These are phyloP conservation scores for Lepidium africanum DNA, from an alignment of 345 rosid species.

Conservation along the genomic window DNA sequence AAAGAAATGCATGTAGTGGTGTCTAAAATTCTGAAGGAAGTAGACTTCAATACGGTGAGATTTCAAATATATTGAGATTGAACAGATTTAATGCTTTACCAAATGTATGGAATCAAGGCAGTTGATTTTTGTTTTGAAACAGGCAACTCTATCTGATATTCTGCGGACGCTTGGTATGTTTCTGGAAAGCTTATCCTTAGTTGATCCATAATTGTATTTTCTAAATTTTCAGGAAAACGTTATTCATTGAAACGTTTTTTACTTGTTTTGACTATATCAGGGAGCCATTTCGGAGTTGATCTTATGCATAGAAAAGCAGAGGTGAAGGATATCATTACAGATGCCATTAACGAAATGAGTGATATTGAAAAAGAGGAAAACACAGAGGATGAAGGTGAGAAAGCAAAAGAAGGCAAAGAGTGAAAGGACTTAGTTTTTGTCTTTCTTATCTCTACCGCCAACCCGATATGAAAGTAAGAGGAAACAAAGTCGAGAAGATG, in stretches of 20 bases:
- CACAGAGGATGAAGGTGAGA: constrained; percentile 42
- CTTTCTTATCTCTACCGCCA: neutral
- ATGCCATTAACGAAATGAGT: constrained; percentile 80
- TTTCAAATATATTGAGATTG: neutral
- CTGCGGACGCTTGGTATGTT: constrained; percentile 68
- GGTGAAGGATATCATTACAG: constrained; percentile 84
- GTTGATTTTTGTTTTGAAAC: constrained; percentile 24
- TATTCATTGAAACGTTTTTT: neutral
- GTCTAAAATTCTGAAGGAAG: constrained; percentile 76
- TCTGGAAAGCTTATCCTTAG: neutral
- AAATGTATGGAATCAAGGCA: neutral
- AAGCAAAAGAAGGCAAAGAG: constrained; percentile 16
- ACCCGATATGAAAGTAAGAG: neutral
- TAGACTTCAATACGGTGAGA: constrained; percentile 91
- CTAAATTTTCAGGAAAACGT: neutral
- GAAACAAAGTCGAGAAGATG: neutral
- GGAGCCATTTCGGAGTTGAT: constrained; percentile 70
- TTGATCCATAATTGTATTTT: neutral
- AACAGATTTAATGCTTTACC: neutral
- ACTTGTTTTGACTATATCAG: constrained; percentile 29
- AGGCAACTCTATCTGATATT: constrained; percentile 96
- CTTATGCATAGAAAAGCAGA: constrained; percentile 82
- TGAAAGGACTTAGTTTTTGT: constrained; percentile 1
- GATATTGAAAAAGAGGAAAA: constrained; percentile 64
- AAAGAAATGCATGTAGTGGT: constrained; percentile 79